Evolutionary conservation across 371 early-diverging fungal species (phyloP), one percentile per base, ranked within the genome.

Genomic region (Catenaria anguillulae): DNA sequence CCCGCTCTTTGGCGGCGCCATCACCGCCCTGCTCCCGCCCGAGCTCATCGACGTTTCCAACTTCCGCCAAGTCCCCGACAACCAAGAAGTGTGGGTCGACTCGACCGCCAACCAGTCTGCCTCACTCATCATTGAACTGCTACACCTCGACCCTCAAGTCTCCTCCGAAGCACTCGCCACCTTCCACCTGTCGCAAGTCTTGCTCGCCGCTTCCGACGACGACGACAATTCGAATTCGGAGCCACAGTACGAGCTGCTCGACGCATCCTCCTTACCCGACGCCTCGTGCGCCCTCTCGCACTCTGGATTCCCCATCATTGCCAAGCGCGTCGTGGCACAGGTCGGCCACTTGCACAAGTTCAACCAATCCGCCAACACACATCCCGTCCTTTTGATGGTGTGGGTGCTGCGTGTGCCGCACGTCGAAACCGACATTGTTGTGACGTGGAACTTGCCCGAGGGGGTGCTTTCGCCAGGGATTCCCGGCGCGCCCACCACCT

Each of bases 61-160:
- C 40, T 40, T 55, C 4, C 55, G 55, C 55, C 55, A 55, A 33
- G 55, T 55, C 33, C 55, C 55, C 55, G 55, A 55, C 55, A 55
- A 55, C 55, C 55, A 55, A 34, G 55, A 55, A 34, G 55, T 55
- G 13, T 34, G 31, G 15, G 55, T 55, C 6, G 48, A 48, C 48
- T 24, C 21, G 24, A 12, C 48, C 0, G 24, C 48, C 1, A 24
- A 19, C 24, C 5, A 48, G 24, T 48, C 48, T 4, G 48, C 24
- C 48, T 48, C 48, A n/a, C n/a, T 48, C 48, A n/a, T 48, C n/a
- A 48, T 48, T 10, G 48, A 48, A 10, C 10, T 48, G n/a, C 48
- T 48, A 12, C 24, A 48, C 12, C 21, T 48, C 5, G 48, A 19
- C 1, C 12, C n/a, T 0, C 24, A 48, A 12, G 48, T n/a, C 24